Evolutionary conservation across 2,329 filamentous ascomycete genomes (phyloP).

Genomic region (Diaporthe vexans): DNA sequence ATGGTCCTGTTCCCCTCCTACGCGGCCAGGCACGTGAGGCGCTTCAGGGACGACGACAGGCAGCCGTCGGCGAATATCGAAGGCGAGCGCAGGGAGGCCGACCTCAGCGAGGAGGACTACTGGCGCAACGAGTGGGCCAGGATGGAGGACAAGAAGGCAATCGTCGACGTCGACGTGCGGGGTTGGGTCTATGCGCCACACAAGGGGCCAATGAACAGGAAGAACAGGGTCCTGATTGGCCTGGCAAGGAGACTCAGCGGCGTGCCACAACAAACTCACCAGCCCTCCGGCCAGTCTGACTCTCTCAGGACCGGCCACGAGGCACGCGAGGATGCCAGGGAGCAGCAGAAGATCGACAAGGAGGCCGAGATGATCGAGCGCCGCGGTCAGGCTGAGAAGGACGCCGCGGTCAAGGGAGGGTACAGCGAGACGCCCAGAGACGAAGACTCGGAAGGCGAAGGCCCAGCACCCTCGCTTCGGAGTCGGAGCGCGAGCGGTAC

Average conservation of each 20-base stretch:
- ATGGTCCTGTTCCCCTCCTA: conserved; percentile 98
- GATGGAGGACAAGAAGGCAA: conserved; percentile 83
- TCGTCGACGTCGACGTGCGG: conserved; percentile 94
- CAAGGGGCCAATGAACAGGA: conserved; percentile 85
- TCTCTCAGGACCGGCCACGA: conserved; percentile 50
- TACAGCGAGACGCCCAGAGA: conserved; percentile 77
- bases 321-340: conserved; percentile 64
- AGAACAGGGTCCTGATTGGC: conserved; percentile 88
- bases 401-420: conserved; percentile 76
- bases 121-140: conserved; percentile 85
- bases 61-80: conserved; percentile 35
- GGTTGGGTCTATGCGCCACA: conserved; percentile 96
- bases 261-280: conserved; percentile 76
- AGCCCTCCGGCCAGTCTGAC: conserved; percentile 49
- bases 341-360: conserved; percentile 76
- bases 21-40: conserved; percentile 79
- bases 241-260: conserved; percentile 90
- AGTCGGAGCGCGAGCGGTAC: conserved; percentile 50
- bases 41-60: conserved; percentile 65
- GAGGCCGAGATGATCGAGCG: conserved; percentile 84
- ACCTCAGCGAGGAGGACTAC: conserved; percentile 76
- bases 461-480: conserved; percentile 44
- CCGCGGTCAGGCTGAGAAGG: conserved; percentile 78
- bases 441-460: conserved; percentile 58
- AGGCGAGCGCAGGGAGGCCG: conserved; percentile 46